Conservation (phyloP, 2,329 filamentous ascomycete genomes). For the Periconia sp. region DNA sequence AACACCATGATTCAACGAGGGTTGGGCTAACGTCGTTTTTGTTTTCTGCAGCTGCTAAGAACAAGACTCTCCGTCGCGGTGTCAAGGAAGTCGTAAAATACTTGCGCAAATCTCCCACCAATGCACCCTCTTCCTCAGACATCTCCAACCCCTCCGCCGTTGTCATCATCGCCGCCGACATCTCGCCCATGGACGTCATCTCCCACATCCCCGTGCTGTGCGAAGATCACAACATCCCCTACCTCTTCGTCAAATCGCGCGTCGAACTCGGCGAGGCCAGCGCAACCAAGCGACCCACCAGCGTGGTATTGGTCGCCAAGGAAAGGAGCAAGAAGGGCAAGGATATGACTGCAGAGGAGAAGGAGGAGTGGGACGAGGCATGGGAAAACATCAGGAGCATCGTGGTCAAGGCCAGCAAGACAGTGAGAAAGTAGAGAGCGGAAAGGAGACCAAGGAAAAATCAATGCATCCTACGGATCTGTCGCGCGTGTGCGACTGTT, state of each 20-base stretch:
- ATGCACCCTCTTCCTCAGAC: conserved; percentile 60
- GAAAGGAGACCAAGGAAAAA: background rate
- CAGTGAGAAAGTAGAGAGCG: conserved; percentile 52
- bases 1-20: background rate
- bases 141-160: conserved; percentile 65
- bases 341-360: conserved; percentile 51
- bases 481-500: background rate
- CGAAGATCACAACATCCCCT: conserved; percentile 96
- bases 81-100: conserved; percentile 99
- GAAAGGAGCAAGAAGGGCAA: conserved; percentile 53
- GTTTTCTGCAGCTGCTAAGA: conserved; percentile 73
- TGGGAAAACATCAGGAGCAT: conserved; percentile 61
- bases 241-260: conserved; percentile 90
- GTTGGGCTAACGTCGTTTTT: conserved; percentile 7
- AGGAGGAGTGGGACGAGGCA: conserved; percentile 52
- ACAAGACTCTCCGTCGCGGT: conserved; percentile 93
- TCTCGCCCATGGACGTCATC: conserved; percentile 98
- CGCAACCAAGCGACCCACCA: conserved; percentile 93
- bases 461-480: background rate
- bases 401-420: conserved; percentile 60
- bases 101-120: conserved; percentile 82
- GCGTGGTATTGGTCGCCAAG: conserved; percentile 81
- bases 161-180: conserved; percentile 93
- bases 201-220: conserved; percentile 96
- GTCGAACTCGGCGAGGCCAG: conserved; percentile 93